phyloP scores from a whole-genome alignment of 306 rosid species.

The Arachis stenosperma region DNA sequence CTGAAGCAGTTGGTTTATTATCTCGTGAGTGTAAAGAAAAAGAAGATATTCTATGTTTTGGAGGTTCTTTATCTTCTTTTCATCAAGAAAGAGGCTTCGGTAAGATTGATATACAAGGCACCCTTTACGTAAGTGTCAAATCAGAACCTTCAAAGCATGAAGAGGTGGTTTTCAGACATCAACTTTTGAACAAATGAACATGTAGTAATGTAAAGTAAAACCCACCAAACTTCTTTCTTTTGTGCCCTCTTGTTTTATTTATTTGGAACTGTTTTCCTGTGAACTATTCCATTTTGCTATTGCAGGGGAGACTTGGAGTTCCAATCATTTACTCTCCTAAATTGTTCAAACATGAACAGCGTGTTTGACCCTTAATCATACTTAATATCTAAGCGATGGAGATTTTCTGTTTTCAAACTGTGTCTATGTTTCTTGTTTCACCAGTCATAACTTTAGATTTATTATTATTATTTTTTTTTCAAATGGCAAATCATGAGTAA shows the following conservation, averaged over 20 bases:
- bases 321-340: neutral
- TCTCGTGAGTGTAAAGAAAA: slow-evolving; percentile 34
- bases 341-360: slow-evolving; percentile 5
- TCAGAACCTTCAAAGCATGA: slow-evolving; percentile 44
- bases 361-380: neutral
- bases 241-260: neutral
- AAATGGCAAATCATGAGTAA: no score
- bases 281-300: neutral
- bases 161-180: slow-evolving; percentile 24
- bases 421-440: no score
- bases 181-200: slow-evolving; percentile 35
- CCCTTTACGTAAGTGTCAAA: slow-evolving; percentile 33
- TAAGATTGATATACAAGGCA: slow-evolving; percentile 51
- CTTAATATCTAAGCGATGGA: no score
- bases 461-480: no score
- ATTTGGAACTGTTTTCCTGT: slow-evolving; percentile 5
- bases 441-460: no score
- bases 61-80: slow-evolving; percentile 40
- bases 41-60: slow-evolving; percentile 34
- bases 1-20: slow-evolving; percentile 35
- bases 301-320: neutral
- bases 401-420: no score
- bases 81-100: slow-evolving; percentile 38
- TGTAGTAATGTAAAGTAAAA: neutral
- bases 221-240: neutral